Conservation (phyloP, 108 stramenopile genomes). For the Cyclotella baltica region DNA sequence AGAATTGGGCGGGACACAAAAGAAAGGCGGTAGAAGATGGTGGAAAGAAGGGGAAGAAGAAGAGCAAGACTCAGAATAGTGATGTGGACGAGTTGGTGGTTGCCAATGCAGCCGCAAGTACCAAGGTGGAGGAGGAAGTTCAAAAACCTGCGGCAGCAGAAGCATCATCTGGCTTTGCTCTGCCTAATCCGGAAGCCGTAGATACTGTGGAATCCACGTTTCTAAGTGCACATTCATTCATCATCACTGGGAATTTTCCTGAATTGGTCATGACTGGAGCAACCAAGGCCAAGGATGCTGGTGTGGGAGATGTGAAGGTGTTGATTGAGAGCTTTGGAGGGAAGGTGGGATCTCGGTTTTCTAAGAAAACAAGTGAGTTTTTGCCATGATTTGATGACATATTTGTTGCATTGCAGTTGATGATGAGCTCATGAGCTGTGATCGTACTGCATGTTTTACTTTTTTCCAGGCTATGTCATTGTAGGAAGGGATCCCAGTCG, state of each 20-base stretch:
- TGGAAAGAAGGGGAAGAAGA: background rate
- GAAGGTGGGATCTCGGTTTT: constrained; percentile 28
- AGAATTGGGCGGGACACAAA: constrained; percentile 51
- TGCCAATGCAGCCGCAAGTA: background rate
- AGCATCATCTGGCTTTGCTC: constrained; percentile 37
- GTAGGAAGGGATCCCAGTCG: constrained; percentile 30
- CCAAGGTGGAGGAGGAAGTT: background rate
- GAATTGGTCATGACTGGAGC: constrained; percentile 55
- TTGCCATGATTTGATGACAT: background rate
- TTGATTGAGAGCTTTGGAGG: constrained; percentile 58
- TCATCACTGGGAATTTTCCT: constrained; percentile 61
- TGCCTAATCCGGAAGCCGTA: constrained; percentile 51
- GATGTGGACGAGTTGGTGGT: background rate
- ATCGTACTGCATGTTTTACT: background rate
- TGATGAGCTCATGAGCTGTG: background rate
- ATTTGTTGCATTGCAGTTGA: background rate
- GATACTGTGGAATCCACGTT: constrained; percentile 35
- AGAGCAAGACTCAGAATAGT: background rate
- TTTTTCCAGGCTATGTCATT: constrained; percentile 20
- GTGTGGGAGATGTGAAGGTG: constrained; percentile 47
- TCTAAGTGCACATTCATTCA: constrained; percentile 41
- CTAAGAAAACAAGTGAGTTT: constrained; percentile 46
- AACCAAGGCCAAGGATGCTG: constrained; percentile 26
- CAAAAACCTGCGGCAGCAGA: constrained; percentile 18
- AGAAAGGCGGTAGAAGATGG: constrained; percentile 16